Conservation (phyloP, 1,284 basidiomycete genomes). For the Ganoderma sp. region DNA sequence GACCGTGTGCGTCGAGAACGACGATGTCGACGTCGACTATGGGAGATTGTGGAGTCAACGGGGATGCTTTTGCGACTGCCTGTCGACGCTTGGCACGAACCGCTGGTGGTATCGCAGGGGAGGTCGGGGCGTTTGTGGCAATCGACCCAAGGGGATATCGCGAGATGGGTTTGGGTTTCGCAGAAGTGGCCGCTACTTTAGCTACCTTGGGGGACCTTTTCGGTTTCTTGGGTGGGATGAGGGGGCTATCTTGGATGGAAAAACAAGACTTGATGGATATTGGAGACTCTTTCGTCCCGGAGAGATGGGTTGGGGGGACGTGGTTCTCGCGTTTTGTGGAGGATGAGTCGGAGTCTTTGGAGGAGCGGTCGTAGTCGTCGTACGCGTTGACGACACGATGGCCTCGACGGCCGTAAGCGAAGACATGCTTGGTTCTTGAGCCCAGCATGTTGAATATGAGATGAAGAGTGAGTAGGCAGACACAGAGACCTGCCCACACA, state of each 20-base stretch:
- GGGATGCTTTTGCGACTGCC: constrained; percentile 38
- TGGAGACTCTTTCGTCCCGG: constrained; percentile 11
- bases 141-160: constrained; percentile 52
- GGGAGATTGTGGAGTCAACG: constrained; percentile 47
- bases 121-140: constrained; percentile 49
- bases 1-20: constrained; percentile 63
- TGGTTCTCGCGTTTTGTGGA: constrained; percentile 18
- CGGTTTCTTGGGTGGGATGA: constrained; percentile 20
- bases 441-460: constrained; percentile 49
- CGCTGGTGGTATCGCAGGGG: constrained; percentile 42
- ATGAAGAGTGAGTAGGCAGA: constrained; percentile 23
- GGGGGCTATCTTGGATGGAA: constrained; percentile 15
- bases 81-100: constrained; percentile 39
- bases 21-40: constrained; percentile 70
- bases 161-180: constrained; percentile 41
- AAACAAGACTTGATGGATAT: constrained; percentile 23
- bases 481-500: constrained; percentile 22
- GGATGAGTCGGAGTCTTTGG: constrained; percentile 6
- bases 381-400: constrained; percentile 65
- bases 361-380: constrained; percentile 39
- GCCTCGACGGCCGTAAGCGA: constrained; percentile 69
- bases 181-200: constrained; percentile 26
- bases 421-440: constrained; percentile 70
- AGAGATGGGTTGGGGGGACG: background rate
- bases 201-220: constrained; percentile 32